These are phyloP conservation scores for Symbiodinium natans DNA, from an alignment of 73 alveolate species.

Conservation along the genomic window DNA sequence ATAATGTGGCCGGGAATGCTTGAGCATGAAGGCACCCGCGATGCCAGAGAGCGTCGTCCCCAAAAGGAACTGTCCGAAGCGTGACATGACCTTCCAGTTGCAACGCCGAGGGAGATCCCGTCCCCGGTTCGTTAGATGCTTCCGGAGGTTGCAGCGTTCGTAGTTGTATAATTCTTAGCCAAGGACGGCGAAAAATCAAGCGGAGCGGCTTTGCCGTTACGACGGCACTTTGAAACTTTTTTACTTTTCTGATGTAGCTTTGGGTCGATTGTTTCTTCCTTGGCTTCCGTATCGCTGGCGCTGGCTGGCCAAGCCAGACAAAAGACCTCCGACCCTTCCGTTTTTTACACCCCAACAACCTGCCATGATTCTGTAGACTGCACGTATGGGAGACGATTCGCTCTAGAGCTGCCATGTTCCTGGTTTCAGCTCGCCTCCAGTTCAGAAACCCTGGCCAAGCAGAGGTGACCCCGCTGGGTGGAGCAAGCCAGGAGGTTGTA, in stretches of 20 bases:
- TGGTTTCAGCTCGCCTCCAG: too few relatives aligned
- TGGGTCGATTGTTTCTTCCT: too few relatives aligned
- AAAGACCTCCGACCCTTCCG: neutral
- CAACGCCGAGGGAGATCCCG: neutral
- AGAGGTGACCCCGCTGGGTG: neutral
- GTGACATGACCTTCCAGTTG: neutral
- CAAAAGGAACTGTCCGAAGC: conserved; percentile 30
- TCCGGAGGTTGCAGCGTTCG: neutral
- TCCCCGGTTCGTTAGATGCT: neutral
- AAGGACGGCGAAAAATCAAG: neutral
- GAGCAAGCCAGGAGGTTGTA: conserved; percentile 5
- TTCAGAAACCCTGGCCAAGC: neutral
- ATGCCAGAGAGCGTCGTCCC: conserved; percentile 38
- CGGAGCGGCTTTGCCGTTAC: neutral
- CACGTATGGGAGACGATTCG: neutral
- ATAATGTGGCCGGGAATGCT: neutral
- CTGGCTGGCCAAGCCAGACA: neutral
- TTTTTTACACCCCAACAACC: neutral
- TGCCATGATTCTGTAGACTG: neutral
- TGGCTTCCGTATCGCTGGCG: neutral
- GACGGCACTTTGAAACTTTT: neutral
- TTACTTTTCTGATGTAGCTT: neutral
- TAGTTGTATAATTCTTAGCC: neutral
- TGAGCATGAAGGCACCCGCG: conserved; percentile 39
- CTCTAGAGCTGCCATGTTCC: neutral